Evolutionary conservation across 257 asterid species (phyloP), one percentile per base, ranked within the genome.

Genomic region (Rehmannia glutinosa): DNA sequence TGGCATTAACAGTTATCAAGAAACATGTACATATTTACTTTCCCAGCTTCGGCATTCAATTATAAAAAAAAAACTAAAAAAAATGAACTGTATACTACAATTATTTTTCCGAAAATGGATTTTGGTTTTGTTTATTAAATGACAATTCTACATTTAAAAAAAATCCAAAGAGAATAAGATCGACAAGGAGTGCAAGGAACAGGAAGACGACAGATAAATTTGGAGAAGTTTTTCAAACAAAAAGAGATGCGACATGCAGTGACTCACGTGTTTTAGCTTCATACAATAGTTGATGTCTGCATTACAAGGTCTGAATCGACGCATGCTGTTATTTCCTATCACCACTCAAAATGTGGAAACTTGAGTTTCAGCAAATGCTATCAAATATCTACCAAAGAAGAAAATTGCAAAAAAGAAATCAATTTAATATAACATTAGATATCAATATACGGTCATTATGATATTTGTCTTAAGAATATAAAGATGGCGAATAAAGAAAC

Each of bases 181-280:
- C 39, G 4, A 60, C 3, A 25, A 20, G 33, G 54, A 60, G 64
- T 32, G 45, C 3, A 32, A 60, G 60, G 51, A 17, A 33, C 3
- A 6, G 27, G 19, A 73, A 58, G 45, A 19, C 28, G 28, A 17
- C 53, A 59, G 32, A 60, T 68, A 67, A 49, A 30, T 24, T 20
- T 17, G 24, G 62, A 55, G 45, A 42, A 64, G 61, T 13, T 23
- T 62, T 51, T 38, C 8, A 3, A 21, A 24, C 64, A 60, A 57
- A 66, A 67, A 66, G 59, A 50, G 46, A 66, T 21, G 35, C 33
- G 32, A 38, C 5, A 5, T 67, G 52, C 47, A 33, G 70, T 42
- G 28, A 51, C 64, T 59, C 70, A 42, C 36, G 61, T 41, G 69
- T 68, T 60, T 41, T 50, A 42, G 65, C 52, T 42, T 28, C 50